phyloP scores from a whole-genome alignment of 1,284 basidiomycete genomes.

The Pterulicium gracile region DNA sequence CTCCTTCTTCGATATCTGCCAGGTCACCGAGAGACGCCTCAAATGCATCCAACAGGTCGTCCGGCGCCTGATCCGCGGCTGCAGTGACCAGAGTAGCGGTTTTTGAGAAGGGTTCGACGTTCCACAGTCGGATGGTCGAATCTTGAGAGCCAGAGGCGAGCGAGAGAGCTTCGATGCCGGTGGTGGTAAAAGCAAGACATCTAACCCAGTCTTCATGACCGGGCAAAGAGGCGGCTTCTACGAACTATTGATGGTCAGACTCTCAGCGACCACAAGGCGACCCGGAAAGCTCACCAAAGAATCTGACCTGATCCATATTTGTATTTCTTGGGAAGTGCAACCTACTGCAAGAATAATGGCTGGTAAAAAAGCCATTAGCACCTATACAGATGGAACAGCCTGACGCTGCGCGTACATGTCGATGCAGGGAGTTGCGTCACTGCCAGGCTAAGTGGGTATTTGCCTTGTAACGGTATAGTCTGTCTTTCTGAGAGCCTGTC shows the following conservation, averaged over 20 bases:
- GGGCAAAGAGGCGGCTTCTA: constrained; percentile 50
- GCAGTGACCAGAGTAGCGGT: constrained; percentile 9
- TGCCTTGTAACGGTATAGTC: constrained; percentile 52
- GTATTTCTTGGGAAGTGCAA: neutral
- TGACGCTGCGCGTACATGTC: constrained; percentile 32
- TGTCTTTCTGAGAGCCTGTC: constrained; percentile 39
- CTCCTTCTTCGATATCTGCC: constrained; percentile 58
- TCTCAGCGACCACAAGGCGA: constrained; percentile 2
- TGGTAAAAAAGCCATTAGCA: neutral
- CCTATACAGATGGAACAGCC: constrained; percentile 3
- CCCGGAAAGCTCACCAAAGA: neutral
- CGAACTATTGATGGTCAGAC: constrained; percentile 30
- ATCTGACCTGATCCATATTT: neutral
- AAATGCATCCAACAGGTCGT: constrained; percentile 80
- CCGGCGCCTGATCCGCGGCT: constrained; percentile 17
- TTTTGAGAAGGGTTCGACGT: constrained; percentile 39
- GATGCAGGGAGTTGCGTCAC: constrained; percentile 55
- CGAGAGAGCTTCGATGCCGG: constrained; percentile 29
- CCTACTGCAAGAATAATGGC: constrained; percentile 6
- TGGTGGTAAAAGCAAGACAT: constrained; percentile 55
- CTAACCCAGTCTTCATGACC: constrained; percentile 95
- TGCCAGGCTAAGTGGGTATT: constrained; percentile 67
- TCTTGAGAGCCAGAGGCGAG: constrained; percentile 92
- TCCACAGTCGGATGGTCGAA: constrained; percentile 85
- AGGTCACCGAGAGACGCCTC: constrained; percentile 69